A percentile compares a stretch with the other conserved stretches of the same genome.
Conservation (phyloP, 331 rosid species). For the Acacia concinna region DNA sequence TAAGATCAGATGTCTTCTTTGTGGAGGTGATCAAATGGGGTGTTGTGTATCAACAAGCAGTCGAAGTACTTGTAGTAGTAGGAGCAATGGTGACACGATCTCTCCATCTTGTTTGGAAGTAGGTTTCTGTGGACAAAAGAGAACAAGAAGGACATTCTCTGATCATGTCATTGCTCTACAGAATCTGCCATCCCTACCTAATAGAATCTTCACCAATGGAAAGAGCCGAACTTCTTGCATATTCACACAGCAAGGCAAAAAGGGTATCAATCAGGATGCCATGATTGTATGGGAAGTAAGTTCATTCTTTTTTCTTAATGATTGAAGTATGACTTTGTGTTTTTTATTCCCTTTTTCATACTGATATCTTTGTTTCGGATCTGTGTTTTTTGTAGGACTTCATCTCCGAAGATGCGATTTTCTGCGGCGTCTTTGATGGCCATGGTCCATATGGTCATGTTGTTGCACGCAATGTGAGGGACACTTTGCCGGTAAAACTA, state of each 20-base stretch:
- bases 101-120: slow-evolving; percentile 63
- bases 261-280: slow-evolving; percentile 98
- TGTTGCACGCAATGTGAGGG: slow-evolving; percentile 96
- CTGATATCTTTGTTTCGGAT: slow-evolving; percentile 29
- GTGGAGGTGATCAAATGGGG: slow-evolving; percentile 84
- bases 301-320: slow-evolving; percentile 27
- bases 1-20: slow-evolving; percentile 47
- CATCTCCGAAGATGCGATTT: slow-evolving; percentile 73
- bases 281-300: slow-evolving; percentile 99
- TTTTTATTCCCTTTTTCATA: neutral
- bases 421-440: slow-evolving; percentile 95
- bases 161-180: slow-evolving; percentile 67
- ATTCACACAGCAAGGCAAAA: slow-evolving; percentile 96
- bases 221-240: slow-evolving; percentile 81
- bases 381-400: slow-evolving; percentile 68
- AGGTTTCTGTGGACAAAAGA: slow-evolving; percentile 51
- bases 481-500: slow-evolving; percentile 74
- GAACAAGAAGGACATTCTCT: slow-evolving; percentile 74
- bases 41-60: slow-evolving; percentile 82
- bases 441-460: slow-evolving; percentile 97
- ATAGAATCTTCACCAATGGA: slow-evolving; percentile 76
- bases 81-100: slow-evolving; percentile 65
- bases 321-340: slow-evolving; percentile 12
- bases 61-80: slow-evolving; percentile 66
- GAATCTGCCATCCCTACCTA: slow-evolving; percentile 65